phyloP scores from a whole-genome alignment of 345 rosid species.

The Populus nigra region DNA sequence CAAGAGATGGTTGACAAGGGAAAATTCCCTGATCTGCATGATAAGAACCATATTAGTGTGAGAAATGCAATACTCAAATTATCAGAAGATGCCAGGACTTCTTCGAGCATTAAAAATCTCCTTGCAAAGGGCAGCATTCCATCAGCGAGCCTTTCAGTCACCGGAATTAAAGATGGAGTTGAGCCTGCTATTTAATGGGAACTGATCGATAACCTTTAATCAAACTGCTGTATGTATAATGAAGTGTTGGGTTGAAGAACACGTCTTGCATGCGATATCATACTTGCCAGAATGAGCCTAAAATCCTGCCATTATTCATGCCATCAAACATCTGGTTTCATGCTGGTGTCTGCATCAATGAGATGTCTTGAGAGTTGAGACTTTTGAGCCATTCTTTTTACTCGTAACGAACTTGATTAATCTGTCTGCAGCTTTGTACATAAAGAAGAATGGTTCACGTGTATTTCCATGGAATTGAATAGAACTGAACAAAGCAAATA shows the following conservation, averaged over 20 bases:
- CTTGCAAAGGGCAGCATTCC: slow-evolving; percentile 46
- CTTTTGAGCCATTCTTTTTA: too few species aligned
- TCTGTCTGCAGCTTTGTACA: too few species aligned
- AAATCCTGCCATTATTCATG: neutral
- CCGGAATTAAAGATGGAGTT: slow-evolving; percentile 20
- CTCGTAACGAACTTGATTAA: too few species aligned
- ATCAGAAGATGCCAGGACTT: slow-evolving; percentile 50
- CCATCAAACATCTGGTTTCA: neutral
- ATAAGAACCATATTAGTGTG: slow-evolving; percentile 43
- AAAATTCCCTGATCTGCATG: slow-evolving; percentile 44
- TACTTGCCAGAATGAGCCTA: neutral
- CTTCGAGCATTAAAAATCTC: slow-evolving; percentile 44
- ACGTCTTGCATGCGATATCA: neutral
- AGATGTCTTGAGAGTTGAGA: neutral
- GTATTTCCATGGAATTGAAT: too few species aligned
- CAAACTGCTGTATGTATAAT: neutral
- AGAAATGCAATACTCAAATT: slow-evolving; percentile 51
- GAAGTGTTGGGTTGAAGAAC: neutral
- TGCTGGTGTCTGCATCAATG: neutral
- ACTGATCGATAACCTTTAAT: neutral
- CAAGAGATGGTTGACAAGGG: slow-evolving; percentile 57
- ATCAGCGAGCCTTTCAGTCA: slow-evolving; percentile 14
- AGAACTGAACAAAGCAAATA: too few species aligned
- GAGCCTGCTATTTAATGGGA: slow-evolving; percentile 5
- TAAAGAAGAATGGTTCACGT: too few species aligned